Conservation (phyloP, 257 asterid genomes). For the Scutellaria galericulata region DNA sequence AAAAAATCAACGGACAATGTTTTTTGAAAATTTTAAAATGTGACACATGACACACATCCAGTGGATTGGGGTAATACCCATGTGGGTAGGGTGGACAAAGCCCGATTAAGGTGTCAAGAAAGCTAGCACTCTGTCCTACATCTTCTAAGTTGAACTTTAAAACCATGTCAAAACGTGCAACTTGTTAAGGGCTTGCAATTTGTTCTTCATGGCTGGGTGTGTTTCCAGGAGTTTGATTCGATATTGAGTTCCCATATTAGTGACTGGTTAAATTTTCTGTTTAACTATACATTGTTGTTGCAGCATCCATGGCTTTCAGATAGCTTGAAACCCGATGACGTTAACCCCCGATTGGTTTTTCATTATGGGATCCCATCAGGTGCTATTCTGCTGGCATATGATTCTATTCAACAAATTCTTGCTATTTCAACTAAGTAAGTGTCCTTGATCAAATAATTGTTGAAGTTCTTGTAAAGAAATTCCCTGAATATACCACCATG, state of each 20-base stretch:
- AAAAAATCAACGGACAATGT: too few relatives aligned
- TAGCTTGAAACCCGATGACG: constrained; percentile 67
- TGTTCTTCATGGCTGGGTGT: neutral
- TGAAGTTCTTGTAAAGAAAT: neutral
- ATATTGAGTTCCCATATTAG: too few relatives aligned
- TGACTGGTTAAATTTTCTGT: too few relatives aligned
- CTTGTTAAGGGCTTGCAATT: neutral
- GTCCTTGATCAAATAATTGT: constrained; percentile 13
- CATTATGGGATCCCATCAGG: constrained; percentile 91
- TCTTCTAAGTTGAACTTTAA: too few relatives aligned
- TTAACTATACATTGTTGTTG: constrained; percentile 30
- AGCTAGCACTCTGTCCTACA: too few relatives aligned
- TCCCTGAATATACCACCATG: too few relatives aligned
- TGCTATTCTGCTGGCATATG: constrained; percentile 56
- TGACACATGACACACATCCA: too few relatives aligned
- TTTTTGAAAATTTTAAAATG: too few relatives aligned
- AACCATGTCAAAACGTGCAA: too few relatives aligned
- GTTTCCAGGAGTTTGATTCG: neutral
- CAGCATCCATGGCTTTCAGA: constrained; percentile 75
- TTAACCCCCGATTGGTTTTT: constrained; percentile 68
- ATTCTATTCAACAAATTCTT: constrained; percentile 69
- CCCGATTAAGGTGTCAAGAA: too few relatives aligned
- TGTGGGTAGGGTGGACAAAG: too few relatives aligned
- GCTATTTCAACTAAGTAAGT: constrained; percentile 82
- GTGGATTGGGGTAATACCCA: too few relatives aligned